Evolutionary conservation across 768 basidiomycete species (phyloP), one percentile per base, ranked within the genome.

Genomic region (Mycena rosella): DNA sequence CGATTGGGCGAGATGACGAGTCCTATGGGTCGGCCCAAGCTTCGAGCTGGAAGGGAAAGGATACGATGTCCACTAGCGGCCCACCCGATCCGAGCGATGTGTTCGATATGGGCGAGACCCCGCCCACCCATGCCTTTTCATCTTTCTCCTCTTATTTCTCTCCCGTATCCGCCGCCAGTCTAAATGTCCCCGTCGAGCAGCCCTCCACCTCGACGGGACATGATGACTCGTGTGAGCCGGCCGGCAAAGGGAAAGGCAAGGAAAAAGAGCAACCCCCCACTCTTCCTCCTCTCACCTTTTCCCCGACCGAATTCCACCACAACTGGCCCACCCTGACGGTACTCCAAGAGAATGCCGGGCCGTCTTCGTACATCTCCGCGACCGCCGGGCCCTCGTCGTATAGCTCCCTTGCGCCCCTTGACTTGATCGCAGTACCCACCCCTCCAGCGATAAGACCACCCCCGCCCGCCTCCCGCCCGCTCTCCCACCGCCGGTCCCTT

Each of bases 211-310:
- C 62, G 63, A 59, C 52, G 54, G 70, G 44, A 52, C 56, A 64
- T 36, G 60, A 57, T 38, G 63, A 64, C 60, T 44, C 58, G 27
- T n/a, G 62, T 10, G 38, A 40, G 14, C 38, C 17, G 9, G 34
- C 8, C 34, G 74, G 78, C 63, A 86, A 87, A 74, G 86, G 85
- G 30, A 93, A 91, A 79, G 88, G 84, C 72, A 91, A 86, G 78
- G 89, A 83, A 59, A 78, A 75, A 72, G 80, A 82, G 74, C 65
- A 75, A 36, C 86, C 90, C 51, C 89, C 91, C 64, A 82, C 82
- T 75, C 83, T 92, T 67, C 90, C 92, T 65, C 90, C 91, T 68
- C 81, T 92, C 65, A 79, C 84, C 34, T 89, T 94, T 73, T 82
- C 87, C 56, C 81, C 87, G 32, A 80, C 90, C 40, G 82, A 83